phyloP scores from a whole-genome alignment of 2,329 filamentous ascomycete species.

The Parasarocladium wereldwijsianum region DNA sequence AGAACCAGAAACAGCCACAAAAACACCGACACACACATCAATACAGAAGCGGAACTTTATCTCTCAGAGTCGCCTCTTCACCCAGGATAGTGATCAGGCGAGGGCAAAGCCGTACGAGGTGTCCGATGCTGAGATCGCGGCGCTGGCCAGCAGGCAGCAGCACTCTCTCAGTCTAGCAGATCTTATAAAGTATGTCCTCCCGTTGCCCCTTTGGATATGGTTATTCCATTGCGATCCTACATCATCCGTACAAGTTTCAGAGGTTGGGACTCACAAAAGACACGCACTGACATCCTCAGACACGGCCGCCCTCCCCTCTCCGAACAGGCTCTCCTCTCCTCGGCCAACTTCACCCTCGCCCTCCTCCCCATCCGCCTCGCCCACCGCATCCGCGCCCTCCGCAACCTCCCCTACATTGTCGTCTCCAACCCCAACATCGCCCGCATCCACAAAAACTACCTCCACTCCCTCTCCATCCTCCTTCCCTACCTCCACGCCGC shows the following conservation, averaged over 20 bases:
- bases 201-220: too few relatives aligned
- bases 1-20: too few relatives aligned
- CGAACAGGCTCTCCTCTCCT: slow-evolving; percentile 64
- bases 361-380: slow-evolving; percentile 86
- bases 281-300: slow-evolving; percentile 19
- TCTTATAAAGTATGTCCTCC: slow-evolving; percentile 58
- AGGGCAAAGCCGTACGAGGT: slow-evolving; percentile 18
- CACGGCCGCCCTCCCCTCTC: slow-evolving; percentile 75
- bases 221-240: too few relatives aligned
- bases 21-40: too few relatives aligned
- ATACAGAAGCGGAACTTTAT: too few relatives aligned
- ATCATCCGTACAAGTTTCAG: too few relatives aligned
- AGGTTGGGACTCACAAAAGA: too few relatives aligned
- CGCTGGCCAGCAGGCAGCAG: slow-evolving; percentile 62
- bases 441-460: slow-evolving; percentile 90
- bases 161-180: slow-evolving; percentile 77
- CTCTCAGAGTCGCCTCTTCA: too few relatives aligned
- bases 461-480: slow-evolving; percentile 81
- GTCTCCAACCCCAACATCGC: slow-evolving; percentile 95
- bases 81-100: too few relatives aligned
- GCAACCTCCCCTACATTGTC: slow-evolving; percentile 92
- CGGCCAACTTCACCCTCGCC: slow-evolving; percentile 89
- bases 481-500: slow-evolving; percentile 59
- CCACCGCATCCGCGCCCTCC: slow-evolving; percentile 81
- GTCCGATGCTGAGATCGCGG: slow-evolving; percentile 62